Evolutionary conservation across 176 grass and related monocot genomes (phyloP), one percentile per base, ranked within the genome.

Genomic region (Carex littledalei): DNA sequence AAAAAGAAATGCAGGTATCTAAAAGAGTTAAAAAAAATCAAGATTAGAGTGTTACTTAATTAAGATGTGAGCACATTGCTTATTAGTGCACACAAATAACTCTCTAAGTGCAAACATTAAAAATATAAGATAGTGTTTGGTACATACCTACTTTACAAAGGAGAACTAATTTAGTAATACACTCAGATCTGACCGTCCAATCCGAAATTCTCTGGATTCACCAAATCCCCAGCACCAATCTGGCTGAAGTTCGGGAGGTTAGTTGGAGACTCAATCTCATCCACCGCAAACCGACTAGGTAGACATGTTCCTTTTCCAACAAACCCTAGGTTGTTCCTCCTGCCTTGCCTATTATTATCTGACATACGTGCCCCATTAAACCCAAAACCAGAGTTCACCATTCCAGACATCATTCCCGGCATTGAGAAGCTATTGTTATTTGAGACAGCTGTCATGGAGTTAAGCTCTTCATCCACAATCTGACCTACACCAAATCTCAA

Each of bases 271-370:
- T 94, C 93, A 32, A 94, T 88, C 70, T 99, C 97, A 91, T 99
- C 90, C 67, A 92, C 86, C 16, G 91, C 88, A 95, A 96, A 99
- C 49, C 90, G 91, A 81, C 90, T 94, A 9, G 97, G 91, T 35
- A 96, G 89, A 83, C 90, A 95, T 63, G 93, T 96, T 78, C 97
- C 93, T 91, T 96, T 95, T 72, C 97, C 97, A 65, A 99, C 93
- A 92, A 99, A 99, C 22, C 93, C 97, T 84, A 94, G 90, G 89
- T 81, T 92, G 64, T 86, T 92, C 79, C 86, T 94, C 87, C 88
- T 88, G 13, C 76, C 84, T 87, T 92, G 88, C 84, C 75, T 86
- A 83, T 66, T 88, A 87, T 89, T 94, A 68, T 87, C 86, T 26
- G 85, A 89, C 58, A 68, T 85, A 62, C 89, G 84, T 41, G 83